These are phyloP conservation scores for Glebionis coronaria DNA, from an alignment of 129 eudicot species.

Conservation along the genomic window DNA sequence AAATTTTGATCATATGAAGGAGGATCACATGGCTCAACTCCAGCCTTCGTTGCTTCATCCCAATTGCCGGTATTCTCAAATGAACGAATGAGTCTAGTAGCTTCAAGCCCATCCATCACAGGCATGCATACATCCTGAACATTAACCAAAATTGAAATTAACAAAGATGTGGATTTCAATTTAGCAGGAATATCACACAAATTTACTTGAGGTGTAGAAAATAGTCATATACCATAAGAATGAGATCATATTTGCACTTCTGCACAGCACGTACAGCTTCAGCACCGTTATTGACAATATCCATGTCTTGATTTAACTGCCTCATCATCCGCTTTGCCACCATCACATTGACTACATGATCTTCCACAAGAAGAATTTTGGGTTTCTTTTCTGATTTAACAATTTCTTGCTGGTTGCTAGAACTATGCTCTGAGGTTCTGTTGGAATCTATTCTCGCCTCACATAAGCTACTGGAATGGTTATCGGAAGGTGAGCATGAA, in stretches of 20 bases:
- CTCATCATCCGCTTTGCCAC: constrained; percentile 82
- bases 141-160: constrained; percentile 4
- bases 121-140: constrained; percentile 97
- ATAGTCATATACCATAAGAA: constrained; percentile 59
- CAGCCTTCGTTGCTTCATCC: constrained; percentile 83
- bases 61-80: constrained; percentile 84
- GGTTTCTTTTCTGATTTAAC: constrained; percentile 35
- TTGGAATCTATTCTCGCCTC: constrained; percentile 27
- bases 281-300: constrained; percentile 83
- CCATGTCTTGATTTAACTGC: constrained; percentile 76
- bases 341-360: constrained; percentile 80
- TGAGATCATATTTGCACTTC: constrained; percentile 49
- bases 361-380: constrained; percentile 93
- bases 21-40: constrained; percentile 48
- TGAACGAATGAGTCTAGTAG: constrained; percentile 83
- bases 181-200: too few species aligned
- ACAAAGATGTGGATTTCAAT: too few species aligned
- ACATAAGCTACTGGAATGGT: background rate
- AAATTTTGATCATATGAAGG: constrained; percentile 22
- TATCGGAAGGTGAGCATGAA: constrained; percentile 19
- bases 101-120: constrained; percentile 90
- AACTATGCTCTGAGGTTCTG: constrained; percentile 36
- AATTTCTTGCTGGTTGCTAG: constrained; percentile 40
- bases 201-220: background rate
- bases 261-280: constrained; percentile 92